phyloP scores from a whole-genome alignment of 2,329 filamentous ascomycete genomes.

The Fusarium oligoseptatum region DNA sequence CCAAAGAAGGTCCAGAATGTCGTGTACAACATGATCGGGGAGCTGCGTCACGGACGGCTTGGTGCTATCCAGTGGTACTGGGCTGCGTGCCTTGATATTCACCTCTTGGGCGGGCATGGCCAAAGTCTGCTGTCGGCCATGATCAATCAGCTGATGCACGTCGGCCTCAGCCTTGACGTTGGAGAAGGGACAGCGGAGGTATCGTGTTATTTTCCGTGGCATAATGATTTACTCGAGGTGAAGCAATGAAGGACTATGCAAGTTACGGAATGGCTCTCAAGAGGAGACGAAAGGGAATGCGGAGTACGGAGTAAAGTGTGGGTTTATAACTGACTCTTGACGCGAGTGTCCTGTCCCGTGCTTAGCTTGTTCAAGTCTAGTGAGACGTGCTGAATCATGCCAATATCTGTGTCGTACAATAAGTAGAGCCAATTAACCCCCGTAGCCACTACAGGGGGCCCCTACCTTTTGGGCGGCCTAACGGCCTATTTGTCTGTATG shows the following conservation, averaged over 20 bases:
- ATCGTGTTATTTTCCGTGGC: not conserved
- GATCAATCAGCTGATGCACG: not conserved
- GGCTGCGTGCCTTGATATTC: slow-evolving; percentile 2
- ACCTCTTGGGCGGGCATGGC: not conserved
- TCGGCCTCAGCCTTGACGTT: not conserved
- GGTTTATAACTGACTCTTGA: too few relatives aligned
- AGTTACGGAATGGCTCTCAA: not conserved
- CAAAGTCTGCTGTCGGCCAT: not conserved
- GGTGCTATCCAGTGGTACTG: slow-evolving; percentile 3
- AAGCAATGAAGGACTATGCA: not conserved
- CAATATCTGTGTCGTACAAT: too few relatives aligned
- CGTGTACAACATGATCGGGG: slow-evolving; percentile 1
- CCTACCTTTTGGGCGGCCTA: too few relatives aligned
- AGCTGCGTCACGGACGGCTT: slow-evolving; percentile 6
- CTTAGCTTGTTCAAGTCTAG: too few relatives aligned
- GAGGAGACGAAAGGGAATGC: not conserved
- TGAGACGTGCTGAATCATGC: too few relatives aligned
- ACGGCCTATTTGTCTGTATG: too few relatives aligned
- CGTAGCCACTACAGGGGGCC: too few relatives aligned
- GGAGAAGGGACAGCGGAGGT: not conserved
- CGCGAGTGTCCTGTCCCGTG: too few relatives aligned
- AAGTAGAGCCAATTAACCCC: too few relatives aligned
- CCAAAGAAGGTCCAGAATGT: not conserved
- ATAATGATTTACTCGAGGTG: not conserved
- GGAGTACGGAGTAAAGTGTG: too few relatives aligned